A percentile compares a stretch with the other conserved stretches of the same genome.
Evolutionary conservation across 2,329 filamentous ascomycete species (phyloP).

Genomic region (Paraphoma sp.): DNA sequence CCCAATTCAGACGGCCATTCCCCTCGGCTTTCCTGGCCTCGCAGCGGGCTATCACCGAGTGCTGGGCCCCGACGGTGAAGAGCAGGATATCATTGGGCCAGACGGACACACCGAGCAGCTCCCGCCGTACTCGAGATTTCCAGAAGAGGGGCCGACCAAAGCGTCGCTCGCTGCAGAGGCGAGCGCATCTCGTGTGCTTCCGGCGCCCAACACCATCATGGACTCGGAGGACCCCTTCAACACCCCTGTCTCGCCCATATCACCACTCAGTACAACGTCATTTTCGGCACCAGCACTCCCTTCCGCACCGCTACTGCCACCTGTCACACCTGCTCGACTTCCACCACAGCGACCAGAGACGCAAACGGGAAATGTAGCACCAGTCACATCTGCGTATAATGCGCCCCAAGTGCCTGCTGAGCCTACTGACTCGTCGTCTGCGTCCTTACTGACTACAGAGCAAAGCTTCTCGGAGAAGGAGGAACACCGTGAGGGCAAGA

Average conservation of each 20-base stretch:
- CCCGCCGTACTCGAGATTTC: slow-evolving; percentile 89
- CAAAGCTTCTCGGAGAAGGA: slow-evolving; percentile 37
- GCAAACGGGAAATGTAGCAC: slow-evolving; percentile 34
- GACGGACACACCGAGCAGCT: slow-evolving; percentile 90
- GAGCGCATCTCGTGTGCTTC: slow-evolving; percentile 38
- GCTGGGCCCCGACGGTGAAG: slow-evolving; percentile 81
- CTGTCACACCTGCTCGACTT: slow-evolving; percentile 35
- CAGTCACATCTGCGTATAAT: slow-evolving; percentile 13
- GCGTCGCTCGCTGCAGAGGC: slow-evolving; percentile 49
- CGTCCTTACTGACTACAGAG: slow-evolving; percentile 33
- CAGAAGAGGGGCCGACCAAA: slow-evolving; percentile 74
- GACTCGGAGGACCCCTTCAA: slow-evolving; percentile 35
- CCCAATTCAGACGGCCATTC: slow-evolving; percentile 57
- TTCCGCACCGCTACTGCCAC: slow-evolving; percentile 26
- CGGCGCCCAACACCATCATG: slow-evolving; percentile 21
- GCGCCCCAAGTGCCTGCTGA: slow-evolving; percentile 26
- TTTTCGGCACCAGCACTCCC: slow-evolving; percentile 28
- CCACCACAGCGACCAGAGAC: slow-evolving; percentile 42
- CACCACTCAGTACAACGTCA: slow-evolving; percentile 24
- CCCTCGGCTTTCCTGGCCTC: slow-evolving; percentile 76
- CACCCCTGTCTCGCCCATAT: slow-evolving; percentile 31
- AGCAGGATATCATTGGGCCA: slow-evolving; percentile 85
- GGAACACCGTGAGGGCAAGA: slow-evolving; percentile 27
- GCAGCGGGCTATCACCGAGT: slow-evolving; percentile 73
- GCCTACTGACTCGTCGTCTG: slow-evolving; percentile 36